Conservation (phyloP, 768 basidiomycete species). For the Boletus reticulatus region DNA sequence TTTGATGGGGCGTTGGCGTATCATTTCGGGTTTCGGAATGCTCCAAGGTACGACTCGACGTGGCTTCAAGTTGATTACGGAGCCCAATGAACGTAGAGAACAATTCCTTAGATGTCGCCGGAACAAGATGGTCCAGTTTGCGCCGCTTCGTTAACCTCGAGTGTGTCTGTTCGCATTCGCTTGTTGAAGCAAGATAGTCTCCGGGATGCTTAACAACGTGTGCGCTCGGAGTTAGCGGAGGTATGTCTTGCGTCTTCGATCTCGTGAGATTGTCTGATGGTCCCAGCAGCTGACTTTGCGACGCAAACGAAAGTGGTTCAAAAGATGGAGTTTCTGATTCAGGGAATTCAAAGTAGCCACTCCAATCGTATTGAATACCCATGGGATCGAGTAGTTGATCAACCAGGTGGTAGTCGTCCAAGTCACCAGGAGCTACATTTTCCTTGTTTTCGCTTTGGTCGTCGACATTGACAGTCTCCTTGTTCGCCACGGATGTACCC, state of each 20-base stretch:
- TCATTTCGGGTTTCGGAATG: conserved; percentile 13
- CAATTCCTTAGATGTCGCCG: conserved; percentile 24
- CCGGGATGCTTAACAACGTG: neutral
- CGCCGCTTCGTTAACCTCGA: conserved; percentile 19
- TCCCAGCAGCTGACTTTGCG: conserved; percentile 14
- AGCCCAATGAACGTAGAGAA: conserved; percentile 26
- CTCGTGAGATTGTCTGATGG: neutral
- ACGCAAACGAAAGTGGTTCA: conserved; percentile 25
- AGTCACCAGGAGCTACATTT: conserved; percentile 10
- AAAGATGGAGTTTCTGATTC: conserved; percentile 18
- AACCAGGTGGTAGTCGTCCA: neutral
- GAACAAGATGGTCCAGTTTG: conserved; percentile 24
- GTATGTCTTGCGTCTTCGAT: conserved; percentile 1
- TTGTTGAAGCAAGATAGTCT: neutral
- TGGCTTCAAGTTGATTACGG: conserved; percentile 16
- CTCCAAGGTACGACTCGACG: conserved; percentile 2
- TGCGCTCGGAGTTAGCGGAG: conserved; percentile 4
- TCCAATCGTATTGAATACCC: conserved; percentile 20
- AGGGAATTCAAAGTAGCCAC: conserved; percentile 20
- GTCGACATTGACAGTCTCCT: conserved; percentile 14
- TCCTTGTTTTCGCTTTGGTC: conserved; percentile 15
- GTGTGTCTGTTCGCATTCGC: neutral
- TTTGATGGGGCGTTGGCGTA: conserved; percentile 4
- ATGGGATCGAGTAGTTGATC: neutral
- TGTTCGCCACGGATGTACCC: conserved; percentile 7